phyloP scores from a whole-genome alignment of 768 basidiomycete species.

The Kwoniella sp. region DNA sequence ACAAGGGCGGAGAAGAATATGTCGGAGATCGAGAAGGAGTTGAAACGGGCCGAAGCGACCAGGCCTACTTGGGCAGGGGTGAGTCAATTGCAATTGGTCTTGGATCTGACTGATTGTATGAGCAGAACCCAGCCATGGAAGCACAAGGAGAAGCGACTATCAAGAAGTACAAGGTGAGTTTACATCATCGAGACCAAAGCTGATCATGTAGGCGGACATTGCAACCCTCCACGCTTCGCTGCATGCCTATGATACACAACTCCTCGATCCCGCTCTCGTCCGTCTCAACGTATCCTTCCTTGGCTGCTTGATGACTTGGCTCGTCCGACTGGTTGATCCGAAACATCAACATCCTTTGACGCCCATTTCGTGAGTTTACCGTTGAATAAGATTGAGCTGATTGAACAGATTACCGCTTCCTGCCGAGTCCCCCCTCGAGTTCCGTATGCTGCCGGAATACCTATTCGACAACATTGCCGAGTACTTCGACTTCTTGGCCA shows the following conservation, averaged over 20 bases:
- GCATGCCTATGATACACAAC: constrained; percentile 77
- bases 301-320: constrained; percentile 90
- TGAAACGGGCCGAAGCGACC: constrained; percentile 74
- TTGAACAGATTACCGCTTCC: constrained; percentile 76
- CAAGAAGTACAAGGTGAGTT: constrained; percentile 69
- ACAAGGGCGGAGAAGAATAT: constrained; percentile 59
- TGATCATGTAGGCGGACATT: constrained; percentile 63
- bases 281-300: constrained; percentile 77
- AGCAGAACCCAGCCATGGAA: constrained; percentile 67
- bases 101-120: constrained; percentile 10
- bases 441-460: constrained; percentile 89
- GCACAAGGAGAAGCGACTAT: constrained; percentile 76
- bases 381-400: constrained; percentile 8
- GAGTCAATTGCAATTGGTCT: constrained; percentile 53
- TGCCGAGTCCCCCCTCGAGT: constrained; percentile 76
- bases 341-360: constrained; percentile 72
- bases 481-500: constrained; percentile 78
- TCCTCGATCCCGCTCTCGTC: constrained; percentile 81
- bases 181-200: not conserved
- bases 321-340: constrained; percentile 87
- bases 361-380: constrained; percentile 64
- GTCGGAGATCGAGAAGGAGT: constrained; percentile 67
- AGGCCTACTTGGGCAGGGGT: constrained; percentile 77
- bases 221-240: constrained; percentile 71
- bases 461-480: constrained; percentile 91